phyloP scores from a whole-genome alignment of 352 stramenopile species.

The Phytophthora meadii region DNA sequence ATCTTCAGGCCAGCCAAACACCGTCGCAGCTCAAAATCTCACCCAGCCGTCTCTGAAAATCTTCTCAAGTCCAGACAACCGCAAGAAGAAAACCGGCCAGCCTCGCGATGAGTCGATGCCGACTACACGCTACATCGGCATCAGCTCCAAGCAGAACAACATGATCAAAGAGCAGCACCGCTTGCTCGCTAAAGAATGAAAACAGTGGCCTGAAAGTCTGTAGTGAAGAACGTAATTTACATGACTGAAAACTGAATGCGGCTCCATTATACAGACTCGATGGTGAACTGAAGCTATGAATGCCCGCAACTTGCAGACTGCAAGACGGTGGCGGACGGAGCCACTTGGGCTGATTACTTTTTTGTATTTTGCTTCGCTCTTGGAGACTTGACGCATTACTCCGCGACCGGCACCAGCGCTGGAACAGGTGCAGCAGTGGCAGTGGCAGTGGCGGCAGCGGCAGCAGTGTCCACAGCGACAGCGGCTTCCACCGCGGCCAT shows the following conservation, averaged over 20 bases:
- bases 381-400: slow-evolving; percentile 27
- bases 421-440: slow-evolving; percentile 21
- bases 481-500: slow-evolving; percentile 31
- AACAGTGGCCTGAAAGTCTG: not conserved
- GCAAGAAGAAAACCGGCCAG: slow-evolving; percentile 46
- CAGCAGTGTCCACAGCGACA: slow-evolving; percentile 24
- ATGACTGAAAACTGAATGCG: slow-evolving; percentile 12
- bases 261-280: slow-evolving; percentile 37
- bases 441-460: slow-evolving; percentile 17
- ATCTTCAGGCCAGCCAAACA: slow-evolving; percentile 10
- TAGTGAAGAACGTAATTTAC: slow-evolving; percentile 9
- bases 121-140: slow-evolving; percentile 77
- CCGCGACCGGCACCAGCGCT: slow-evolving; percentile 30
- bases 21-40: slow-evolving; percentile 4
- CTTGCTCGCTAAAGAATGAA: slow-evolving; percentile 55
- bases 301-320: slow-evolving; percentile 1
- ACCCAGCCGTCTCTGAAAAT: slow-evolving; percentile 68
- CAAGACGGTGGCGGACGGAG: slow-evolving; percentile 1
- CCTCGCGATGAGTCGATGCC: slow-evolving; percentile 66
- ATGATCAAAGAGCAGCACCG: slow-evolving; percentile 83
- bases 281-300: slow-evolving; percentile 28
- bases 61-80: slow-evolving; percentile 64
- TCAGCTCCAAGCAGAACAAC: slow-evolving; percentile 72
- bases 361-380: not conserved
- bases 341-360: slow-evolving; percentile 21